Conservation (phyloP, 345 rosid species). For the Erysimum cheiranthoides region DNA sequence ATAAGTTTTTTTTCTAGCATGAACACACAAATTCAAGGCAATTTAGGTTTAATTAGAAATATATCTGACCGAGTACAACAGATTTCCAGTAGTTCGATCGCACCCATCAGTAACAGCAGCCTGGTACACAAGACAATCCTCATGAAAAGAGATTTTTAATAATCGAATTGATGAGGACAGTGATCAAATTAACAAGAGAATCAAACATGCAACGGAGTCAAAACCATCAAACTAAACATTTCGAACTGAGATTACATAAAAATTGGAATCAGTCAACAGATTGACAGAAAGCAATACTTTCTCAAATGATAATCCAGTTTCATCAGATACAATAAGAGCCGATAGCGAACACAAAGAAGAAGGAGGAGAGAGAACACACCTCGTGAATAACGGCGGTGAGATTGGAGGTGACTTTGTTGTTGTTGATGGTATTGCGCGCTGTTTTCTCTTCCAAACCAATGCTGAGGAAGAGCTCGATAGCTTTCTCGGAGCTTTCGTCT, state of each 20-base stretch:
- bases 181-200: slow-evolving; percentile 3
- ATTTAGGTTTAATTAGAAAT: background rate
- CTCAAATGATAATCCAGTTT: slow-evolving; percentile 1
- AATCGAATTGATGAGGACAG: background rate
- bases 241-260: background rate
- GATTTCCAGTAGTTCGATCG: slow-evolving; percentile 75
- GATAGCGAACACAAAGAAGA: background rate
- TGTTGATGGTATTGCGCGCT: slow-evolving; percentile 78
- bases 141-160: background rate
- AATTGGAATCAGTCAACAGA: slow-evolving; percentile 10
- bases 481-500: slow-evolving; percentile 49
- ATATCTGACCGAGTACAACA: slow-evolving; percentile 72
- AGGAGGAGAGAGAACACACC: slow-evolving; percentile 49
- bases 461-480: slow-evolving; percentile 72
- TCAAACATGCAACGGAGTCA: background rate
- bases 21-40: background rate
- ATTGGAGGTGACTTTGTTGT: slow-evolving; percentile 82
- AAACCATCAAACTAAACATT: slow-evolving; percentile 15
- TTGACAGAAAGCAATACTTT: background rate
- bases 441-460: slow-evolving; percentile 87
- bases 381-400: slow-evolving; percentile 82
- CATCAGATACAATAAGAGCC: slow-evolving; percentile 5
- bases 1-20: background rate
- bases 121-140: slow-evolving; percentile 48
- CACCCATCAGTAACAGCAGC: slow-evolving; percentile 91